Evolutionary conservation across 1,139 yeast species (phyloP).

Genomic region (Blastobotrys persicus): DNA sequence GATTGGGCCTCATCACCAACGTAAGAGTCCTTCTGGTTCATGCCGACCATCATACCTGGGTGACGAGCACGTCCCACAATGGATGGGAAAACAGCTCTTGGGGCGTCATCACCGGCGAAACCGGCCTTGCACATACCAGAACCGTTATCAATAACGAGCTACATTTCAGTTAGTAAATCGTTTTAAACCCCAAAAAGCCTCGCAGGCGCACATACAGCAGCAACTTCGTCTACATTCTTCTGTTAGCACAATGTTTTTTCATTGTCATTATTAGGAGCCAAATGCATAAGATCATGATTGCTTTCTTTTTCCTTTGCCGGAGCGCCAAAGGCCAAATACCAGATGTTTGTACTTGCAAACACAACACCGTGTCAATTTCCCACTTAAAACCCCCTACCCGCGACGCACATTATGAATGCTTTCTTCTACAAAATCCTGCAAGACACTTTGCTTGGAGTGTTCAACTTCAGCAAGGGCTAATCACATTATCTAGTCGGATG

Average conservation of each 20-base stretch:
- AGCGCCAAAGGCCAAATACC: no score
- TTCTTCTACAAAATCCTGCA: no score
- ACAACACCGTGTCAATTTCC: no score
- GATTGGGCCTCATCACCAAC: constrained; percentile 99
- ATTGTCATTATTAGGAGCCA: no score
- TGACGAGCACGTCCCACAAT: constrained; percentile 99
- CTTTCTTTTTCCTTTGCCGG: no score
- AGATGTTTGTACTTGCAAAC: no score
- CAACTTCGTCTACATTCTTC: constrained; percentile 36
- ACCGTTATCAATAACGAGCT: constrained; percentile 97
- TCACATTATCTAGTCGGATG: no score
- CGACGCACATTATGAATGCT: no score
- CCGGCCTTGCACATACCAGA: constrained; percentile 99
- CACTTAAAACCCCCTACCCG: no score
- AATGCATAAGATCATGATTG: no score
- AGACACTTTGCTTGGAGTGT: no score
- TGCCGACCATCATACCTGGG: constrained; percentile 97
- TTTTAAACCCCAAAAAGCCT: background rate
- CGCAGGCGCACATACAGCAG: constrained; percentile 30
- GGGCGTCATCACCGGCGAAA: constrained; percentile 99
- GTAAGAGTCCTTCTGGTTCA: constrained; percentile 99
- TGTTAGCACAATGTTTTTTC: constrained; percentile 3
- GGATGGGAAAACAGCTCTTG: constrained; percentile 99
- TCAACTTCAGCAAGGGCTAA: no score
- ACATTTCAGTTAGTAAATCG: constrained; percentile 10